Base-by-base conservation (phyloP, 768 basidiomycete species). In the Lentinus brumalis region DNA sequence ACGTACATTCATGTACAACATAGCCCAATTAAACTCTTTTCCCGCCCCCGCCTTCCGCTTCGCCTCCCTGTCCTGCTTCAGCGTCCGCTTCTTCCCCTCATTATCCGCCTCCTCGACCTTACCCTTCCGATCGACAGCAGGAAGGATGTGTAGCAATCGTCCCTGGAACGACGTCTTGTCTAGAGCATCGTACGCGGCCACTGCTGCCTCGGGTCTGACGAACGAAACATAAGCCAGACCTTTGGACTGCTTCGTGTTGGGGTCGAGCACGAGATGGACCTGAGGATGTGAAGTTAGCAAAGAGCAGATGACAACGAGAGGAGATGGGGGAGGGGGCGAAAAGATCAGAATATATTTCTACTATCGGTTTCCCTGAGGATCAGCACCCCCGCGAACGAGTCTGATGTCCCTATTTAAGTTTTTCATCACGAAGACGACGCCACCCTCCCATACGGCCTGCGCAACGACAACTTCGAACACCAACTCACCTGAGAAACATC, bases 1-100 rank as follows among this genome's bases (percentile, higher is more conserved):
- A 88, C 93, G 75, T 78, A 97, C 96, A 80, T 98, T 98, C 93
- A 98, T 95, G 71, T 95, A 98, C 58, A 98, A 72, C 82, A 94
- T 90, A 54, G 88, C 86, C 94, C 94, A 96, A 73, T 93, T 94
- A 70, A 95, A 94, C 58, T 89, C 90, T 63, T 87, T 87, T 35
- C 88, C 88, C 15, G 90, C 87, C 38, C 71, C 76, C 11, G 83
- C 78, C 72, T 88, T 94, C 59, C 85, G 79, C 69, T 88, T 86
- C 38, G 81, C 80, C 21, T 80, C 75, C 32, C 73, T 71, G 52
- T 83, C 83, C 56, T 86, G 86, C 59, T 86, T 91, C 60, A 92
- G 76, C 4, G 85, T 73, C 30, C 75, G 78, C 63, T 78, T 81
- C 59, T 81, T 83, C 4, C 74, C 76, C 0, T 56, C 67, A 3